Base-by-base conservation (phyloP, 2,329 filamentous ascomycete species). In the Reticulascus tulasneorum region DNA sequence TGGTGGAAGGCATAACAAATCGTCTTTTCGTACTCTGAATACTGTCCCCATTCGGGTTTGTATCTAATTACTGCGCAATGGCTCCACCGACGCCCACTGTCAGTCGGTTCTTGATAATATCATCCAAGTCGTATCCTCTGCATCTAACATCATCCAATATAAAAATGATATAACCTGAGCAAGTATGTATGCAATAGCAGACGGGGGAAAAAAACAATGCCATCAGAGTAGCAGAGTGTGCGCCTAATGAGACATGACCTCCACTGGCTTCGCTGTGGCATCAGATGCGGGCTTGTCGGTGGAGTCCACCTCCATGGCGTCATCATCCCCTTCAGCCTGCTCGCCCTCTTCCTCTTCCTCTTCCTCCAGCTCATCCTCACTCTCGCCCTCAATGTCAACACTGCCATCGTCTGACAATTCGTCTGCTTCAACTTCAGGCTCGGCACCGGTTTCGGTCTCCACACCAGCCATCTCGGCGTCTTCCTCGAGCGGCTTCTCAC, bases 341-440 rank as follows among this genome's bases (percentile, higher is more conserved):
- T 59, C 55, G 20, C 41, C 60, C 36, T 62, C 67, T 9, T 45
- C 60, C 32, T 66, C 64, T 23, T 82, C 73, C 11, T 84, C 82
- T 40, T 84, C 80, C 35, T 82, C 79, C 17, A 86, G 78, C 43
- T 81, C 81, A 21, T 84, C 84, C 48, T 80, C 80, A 50, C 80
- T 86, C 59, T 89, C 85, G 37, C 79, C 82, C 53, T 88, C 85
- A 29, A 89, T 78, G 56, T 89, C 85, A 56, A 89, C 85, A 51
- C 82, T 86, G 47, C 81, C 85, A 40, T 80, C 84, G 42, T 90
- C 84, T 12, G 82, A 85, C 47, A 70, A 69, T 41, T 80, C 79
- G 12, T 83, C 80, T 35, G 86, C 83, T 13, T 85, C 78, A 13
- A 64, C 75, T 16, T 71, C 67, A 25, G 60, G 64, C 23, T 64